These are phyloP conservation scores for Lagenaria siceraria DNA, from an alignment of 306 rosid genomes.

Conservation along the genomic window DNA sequence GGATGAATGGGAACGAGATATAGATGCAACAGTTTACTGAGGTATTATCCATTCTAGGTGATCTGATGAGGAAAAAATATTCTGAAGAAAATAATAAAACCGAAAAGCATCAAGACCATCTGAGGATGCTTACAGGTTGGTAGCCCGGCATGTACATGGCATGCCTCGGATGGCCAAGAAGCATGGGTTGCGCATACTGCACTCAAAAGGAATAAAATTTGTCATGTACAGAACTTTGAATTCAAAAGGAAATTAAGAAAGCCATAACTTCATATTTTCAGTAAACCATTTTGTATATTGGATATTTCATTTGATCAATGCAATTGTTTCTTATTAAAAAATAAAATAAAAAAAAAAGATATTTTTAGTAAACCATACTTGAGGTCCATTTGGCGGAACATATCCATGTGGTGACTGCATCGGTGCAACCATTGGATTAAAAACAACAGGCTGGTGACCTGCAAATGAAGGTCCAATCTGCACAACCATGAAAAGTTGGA, in stretches of 20 bases:
- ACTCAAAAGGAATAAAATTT: conserved; percentile 14
- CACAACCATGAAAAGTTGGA: conserved; percentile 17
- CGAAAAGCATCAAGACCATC: not conserved
- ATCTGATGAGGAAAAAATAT: not conserved
- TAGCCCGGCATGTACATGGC: conserved; percentile 61
- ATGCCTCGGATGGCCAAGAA: conserved; percentile 74
- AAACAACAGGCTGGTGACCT: conserved; percentile 61
- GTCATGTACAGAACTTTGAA: conserved; percentile 1
- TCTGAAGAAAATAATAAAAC: not conserved
- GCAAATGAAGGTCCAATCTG: conserved; percentile 71
- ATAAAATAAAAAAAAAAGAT: too few relatives aligned
- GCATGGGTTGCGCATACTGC: conserved; percentile 82
- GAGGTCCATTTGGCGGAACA: conserved; percentile 86
- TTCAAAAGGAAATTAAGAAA: not conserved
- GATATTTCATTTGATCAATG: too few relatives aligned
- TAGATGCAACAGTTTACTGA: not conserved
- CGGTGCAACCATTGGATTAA: conserved; percentile 62
- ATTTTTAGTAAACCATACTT: conserved; percentile 33
- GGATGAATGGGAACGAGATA: not conserved
- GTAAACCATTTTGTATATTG: not conserved
- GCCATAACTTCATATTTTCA: conserved; percentile 1
- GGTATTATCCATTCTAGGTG: not conserved
- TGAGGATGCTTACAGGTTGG: conserved; percentile 61
- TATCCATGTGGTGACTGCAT: conserved; percentile 59
- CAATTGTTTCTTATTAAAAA: too few relatives aligned